Base-by-base conservation (phyloP, 768 basidiomycete genomes). In the Suillus tomentosus region DNA sequence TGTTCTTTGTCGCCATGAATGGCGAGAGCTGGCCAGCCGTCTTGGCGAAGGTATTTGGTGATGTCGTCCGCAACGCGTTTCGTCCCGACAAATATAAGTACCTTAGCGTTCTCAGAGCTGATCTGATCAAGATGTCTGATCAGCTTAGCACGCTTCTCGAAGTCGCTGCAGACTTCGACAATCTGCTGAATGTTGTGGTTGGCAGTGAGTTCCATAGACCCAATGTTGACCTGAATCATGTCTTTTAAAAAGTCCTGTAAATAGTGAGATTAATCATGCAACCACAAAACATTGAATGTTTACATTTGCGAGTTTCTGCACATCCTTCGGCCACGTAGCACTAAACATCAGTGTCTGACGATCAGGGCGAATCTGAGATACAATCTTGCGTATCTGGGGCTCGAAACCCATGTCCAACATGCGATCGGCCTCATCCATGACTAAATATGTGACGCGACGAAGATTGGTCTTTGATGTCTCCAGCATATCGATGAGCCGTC, bases 331-430 rank as follows among this genome's bases (percentile, higher is more conserved):
- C 97, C 97, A 99, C 8, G 97, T 99, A 14, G 97, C 97, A 61
- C 95, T 97, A 84, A 99, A 99, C 89, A 99, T 97, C 69, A 99
- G 85, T 1, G 97, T 99, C 75, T 99, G 97, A 72, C 97, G 87
- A 81, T 99, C 97, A 50, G 97, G 97, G 47, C 97, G 89, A 73
- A 99, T 96, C 78, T 99, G 97, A 69, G 89, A 83, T 69, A 99
- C 93, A 68, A 99, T 98, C 81, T 99, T 99, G 74, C 96, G 86
- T 74, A 99, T 99, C 77, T 99, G 97, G 61, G 97, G 97, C 80
- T 99, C 97, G 81, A 99, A 99, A 84, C 97, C 97, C 97, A 99
- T 99, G 82, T 99, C 97, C 67, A 99, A 85, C 97, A 99, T 99
- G 73, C 97, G 94, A 81, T 99, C 97, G 53, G 97, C 97, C 78